These are phyloP conservation scores for Paramecium biaurelia DNA, from an alignment of 73 alveolate genomes.

Conservation along the genomic window DNA sequence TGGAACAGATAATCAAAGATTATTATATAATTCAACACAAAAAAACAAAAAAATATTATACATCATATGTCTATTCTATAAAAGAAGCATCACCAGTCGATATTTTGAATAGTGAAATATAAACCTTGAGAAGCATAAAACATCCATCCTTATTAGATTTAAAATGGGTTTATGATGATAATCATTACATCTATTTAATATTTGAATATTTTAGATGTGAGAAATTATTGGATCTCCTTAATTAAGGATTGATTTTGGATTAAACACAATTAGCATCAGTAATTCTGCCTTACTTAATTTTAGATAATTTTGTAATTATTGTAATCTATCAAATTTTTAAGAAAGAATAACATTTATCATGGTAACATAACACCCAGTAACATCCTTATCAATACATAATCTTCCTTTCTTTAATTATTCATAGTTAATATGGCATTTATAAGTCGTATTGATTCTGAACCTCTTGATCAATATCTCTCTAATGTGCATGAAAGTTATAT, in stretches of 20 bases:
- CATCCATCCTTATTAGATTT: neutral
- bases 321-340: neutral
- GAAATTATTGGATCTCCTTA: neutral
- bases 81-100: neutral
- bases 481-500: neutral
- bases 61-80: neutral
- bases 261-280: conserved; percentile 25
- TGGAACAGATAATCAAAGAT: conserved; percentile 1
- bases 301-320: conserved; percentile 2
- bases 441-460: neutral
- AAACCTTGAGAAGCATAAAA: conserved; percentile 28
- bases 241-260: neutral
- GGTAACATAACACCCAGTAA: conserved; percentile 23
- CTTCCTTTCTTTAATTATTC: neutral
- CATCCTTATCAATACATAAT: neutral
- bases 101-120: neutral
- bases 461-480: neutral
- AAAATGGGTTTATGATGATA: conserved; percentile 41
- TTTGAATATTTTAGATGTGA: conserved; percentile 12
- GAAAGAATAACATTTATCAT: conserved; percentile 16
- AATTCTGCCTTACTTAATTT: neutral
- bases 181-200: neutral
- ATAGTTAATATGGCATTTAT: neutral
- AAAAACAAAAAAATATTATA: neutral
- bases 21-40: neutral